Evolutionary conservation across 2,329 filamentous ascomycete genomes (phyloP), one percentile per base, ranked within the genome.

Genomic region (Penicillium sp.): DNA sequence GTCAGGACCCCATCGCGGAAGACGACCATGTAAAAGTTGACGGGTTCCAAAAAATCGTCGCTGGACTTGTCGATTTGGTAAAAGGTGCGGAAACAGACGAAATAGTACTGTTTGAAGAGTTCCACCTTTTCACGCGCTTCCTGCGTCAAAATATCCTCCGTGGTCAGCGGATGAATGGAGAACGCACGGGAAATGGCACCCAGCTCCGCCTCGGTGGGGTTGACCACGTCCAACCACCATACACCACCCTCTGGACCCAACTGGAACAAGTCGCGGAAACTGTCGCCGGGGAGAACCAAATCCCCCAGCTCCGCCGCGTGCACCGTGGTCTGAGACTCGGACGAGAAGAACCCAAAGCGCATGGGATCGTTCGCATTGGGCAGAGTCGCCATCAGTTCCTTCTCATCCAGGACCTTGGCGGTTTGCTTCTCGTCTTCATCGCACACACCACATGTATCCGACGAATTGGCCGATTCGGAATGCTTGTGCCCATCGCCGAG

Each of bases 81-180:
- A 75, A 97, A 98, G 2, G 90, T 95, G 45, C 91, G 84, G 79
- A 97, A 98, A 68, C 88, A 95, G 43, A 95, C 88, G 68, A 98
- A 97, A 72, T 98, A 98, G 74, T 98, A 98, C 37, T 90, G 89
- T 25, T 88, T 87, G 73, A 98, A 98, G 25, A 98, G 79, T 70
- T 98, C 93, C 47, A 98, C 95, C 76, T 98, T 98, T 73, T 98
- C 93, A 38, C 93, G 90, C 9, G 90, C 86, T 71, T 98, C 93
- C 66, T 96, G 90, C 0, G 88, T 95, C 51, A 85, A 85, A 58
- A 98, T 96, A 75, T 98, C 93, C 70, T 98, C 93, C 35, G 91
- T 88, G 0, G 93, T 98, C 68, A 98, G 75, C 32, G 91, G 91
- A 70, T 98, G 93, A 46, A 98, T 87, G 11, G 89, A 89, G 69